Evolutionary conservation across 257 asterid genomes (phyloP), one percentile per base, ranked within the genome.

Genomic region (Mitragyna speciosa): DNA sequence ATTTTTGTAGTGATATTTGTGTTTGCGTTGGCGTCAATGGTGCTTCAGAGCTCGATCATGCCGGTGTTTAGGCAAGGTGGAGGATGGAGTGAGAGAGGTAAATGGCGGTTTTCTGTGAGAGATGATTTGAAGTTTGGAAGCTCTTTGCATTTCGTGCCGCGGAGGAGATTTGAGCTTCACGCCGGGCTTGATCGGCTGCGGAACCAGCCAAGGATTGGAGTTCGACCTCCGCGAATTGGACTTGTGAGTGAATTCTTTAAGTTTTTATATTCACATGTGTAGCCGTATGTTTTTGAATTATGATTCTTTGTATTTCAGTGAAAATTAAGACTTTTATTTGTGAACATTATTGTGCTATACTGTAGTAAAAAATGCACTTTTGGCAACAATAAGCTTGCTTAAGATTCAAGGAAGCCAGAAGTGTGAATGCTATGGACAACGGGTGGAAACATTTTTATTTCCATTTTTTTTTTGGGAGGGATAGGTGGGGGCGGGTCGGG

Each of bases 21-120:
- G 74, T 93, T 95, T 63, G 91, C 90, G 16, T 67, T 93, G 76
- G 98, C 97, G 24, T 91, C 98, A n/a, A 76, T 93, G 89, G 90
- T 91, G 82, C 77, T 95, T 82, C 99, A 95, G 93, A 95, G 92
- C 89, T 89, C 98, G 81, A 93, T 93, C 85, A 87, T 86, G 90
- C 77, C 90, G 72, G 92, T 82, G 76, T 78, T 92, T 77, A 86
- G 92, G 28, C 94, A 80, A 82, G 89, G 92, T n/a, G 90, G 86
- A 76, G 84, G 88, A 74, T 86, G 85, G 30, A 88, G 89, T 24
- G 94, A 89, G 52, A 82, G 89, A 70, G 87, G 86, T 36, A 82
- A 77, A 64, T 89, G 92, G 97, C 89, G 89, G 76, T 94, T 96
- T 97, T 86, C 92, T 36, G 90, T 84, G 54, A 88, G 90, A 78